Conservation (phyloP, 176 grass and related monocot species). For the Aechmea fasciata region DNA sequence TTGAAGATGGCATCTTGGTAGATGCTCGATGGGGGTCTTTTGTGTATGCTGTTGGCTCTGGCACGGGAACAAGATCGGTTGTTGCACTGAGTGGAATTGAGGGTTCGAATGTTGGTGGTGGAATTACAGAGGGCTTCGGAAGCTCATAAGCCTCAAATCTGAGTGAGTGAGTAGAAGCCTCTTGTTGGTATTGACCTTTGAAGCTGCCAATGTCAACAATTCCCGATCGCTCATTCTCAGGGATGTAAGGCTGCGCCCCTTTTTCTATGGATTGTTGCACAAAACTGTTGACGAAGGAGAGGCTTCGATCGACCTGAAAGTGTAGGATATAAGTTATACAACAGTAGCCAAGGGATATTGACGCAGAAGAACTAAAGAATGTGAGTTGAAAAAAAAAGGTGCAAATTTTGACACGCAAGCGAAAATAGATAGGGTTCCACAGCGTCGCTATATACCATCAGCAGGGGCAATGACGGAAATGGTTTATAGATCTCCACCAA, state of each 20-base stretch:
- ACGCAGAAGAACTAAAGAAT: neutral
- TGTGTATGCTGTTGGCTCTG: conserved; percentile 40
- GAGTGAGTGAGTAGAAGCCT: conserved; percentile 66
- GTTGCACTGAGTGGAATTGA: conserved; percentile 21
- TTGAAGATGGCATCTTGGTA: conserved; percentile 29
- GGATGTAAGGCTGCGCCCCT: conserved; percentile 72
- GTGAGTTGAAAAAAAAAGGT: neutral
- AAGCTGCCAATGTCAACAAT: conserved; percentile 40
- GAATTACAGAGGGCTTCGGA: conserved; percentile 48
- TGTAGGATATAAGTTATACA: conserved; percentile 16
- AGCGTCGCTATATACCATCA: no score
- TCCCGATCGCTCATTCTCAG: conserved; percentile 62
- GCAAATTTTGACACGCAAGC: neutral
- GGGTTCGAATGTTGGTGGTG: conserved; percentile 31
- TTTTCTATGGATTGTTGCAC: conserved; percentile 90
- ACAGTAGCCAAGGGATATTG: neutral
- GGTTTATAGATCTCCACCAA: no score
- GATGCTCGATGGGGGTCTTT: conserved; percentile 54
- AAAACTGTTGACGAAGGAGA: conserved; percentile 66
- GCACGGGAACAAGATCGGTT: conserved; percentile 66
- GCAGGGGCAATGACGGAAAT: no score
- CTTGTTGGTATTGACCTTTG: conserved; percentile 66
- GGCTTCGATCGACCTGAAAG: conserved; percentile 63
- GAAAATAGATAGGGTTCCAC: neutral
- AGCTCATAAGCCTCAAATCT: conserved; percentile 96